Evolutionary conservation across 805 yeast genomes (phyloP).

Genomic region (Tetrapisispora phaffii): DNA sequence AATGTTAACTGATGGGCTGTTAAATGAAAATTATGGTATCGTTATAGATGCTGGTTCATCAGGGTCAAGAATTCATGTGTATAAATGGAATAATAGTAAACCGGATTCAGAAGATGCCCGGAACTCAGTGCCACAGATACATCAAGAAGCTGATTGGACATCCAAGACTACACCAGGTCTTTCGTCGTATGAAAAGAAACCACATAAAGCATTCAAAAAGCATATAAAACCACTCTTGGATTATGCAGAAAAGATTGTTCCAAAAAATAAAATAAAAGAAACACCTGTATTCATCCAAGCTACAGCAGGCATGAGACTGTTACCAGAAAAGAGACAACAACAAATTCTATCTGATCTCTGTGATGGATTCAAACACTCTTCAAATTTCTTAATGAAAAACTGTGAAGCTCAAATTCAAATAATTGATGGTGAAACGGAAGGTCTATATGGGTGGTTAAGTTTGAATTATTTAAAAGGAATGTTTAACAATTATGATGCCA

Average conservation of each 20-base stretch:
- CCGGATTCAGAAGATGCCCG: slow-evolving; percentile 17
- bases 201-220: slow-evolving; percentile 51
- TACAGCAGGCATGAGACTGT: slow-evolving; percentile 91
- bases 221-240: slow-evolving; percentile 60
- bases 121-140: slow-evolving; percentile 57
- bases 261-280: slow-evolving; percentile 42
- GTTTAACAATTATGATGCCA: slow-evolving; percentile 39
- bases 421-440: slow-evolving; percentile 92
- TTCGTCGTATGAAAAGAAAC: slow-evolving; percentile 50
- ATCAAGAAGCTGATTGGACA: slow-evolving; percentile 59
- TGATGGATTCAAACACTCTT: slow-evolving; percentile 38
- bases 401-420: slow-evolving; percentile 70
- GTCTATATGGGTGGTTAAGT: slow-evolving; percentile 91
- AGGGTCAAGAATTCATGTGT: slow-evolving; percentile 81
- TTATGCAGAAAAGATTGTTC: slow-evolving; percentile 64
- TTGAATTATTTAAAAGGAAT: slow-evolving; percentile 73
- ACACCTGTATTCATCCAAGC: slow-evolving; percentile 91
- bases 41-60: slow-evolving; percentile 94
- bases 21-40: slow-evolving; percentile 54
- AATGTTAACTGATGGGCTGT: not conserved
- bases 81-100: slow-evolving; percentile 47
- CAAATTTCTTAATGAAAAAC: slow-evolving; percentile 42
- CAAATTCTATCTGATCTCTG: slow-evolving; percentile 56
- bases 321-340: slow-evolving; percentile 45
- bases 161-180: slow-evolving; percentile 75